Base-by-base conservation (phyloP, 1,284 basidiomycete species). In the Pisolithus thermaeus region DNA sequence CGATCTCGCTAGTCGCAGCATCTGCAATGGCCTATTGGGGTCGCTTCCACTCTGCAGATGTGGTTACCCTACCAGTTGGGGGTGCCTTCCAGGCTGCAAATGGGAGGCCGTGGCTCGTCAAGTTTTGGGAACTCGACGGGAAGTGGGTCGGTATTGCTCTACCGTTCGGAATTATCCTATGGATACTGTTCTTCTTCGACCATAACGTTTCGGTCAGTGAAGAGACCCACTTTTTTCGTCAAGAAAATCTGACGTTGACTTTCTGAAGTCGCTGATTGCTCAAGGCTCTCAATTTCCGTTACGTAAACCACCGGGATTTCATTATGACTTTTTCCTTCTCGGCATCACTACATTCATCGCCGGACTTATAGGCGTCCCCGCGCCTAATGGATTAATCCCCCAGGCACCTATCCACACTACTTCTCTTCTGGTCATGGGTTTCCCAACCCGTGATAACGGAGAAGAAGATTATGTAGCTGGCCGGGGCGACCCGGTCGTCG, bases 381-480 rank as follows among this genome's bases (percentile, higher is more conserved):
- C 95, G 0, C 95, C 95, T 0, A 97, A 98, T 61, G 95, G 94
- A 3, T 78, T 96, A 22, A 97, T 99, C 46, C 95, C 95, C 0
- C 96, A 98, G 70, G 95, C 96, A 1, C 96, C 95, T 0, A 90
- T 97, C 23, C 94, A 97, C 62, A 97, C 95, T 0, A 81, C 83
- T 12, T 89, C 92, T 7, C 80, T 99, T 0, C 75, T 90, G 16
- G 78, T 96, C 38, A 85, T 91, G 78, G 83, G 86, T 1, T 69
- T 61, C 16, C 67, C 70, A 2, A 46, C 57, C 35, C 70, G 25
- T 65, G 77, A 20, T 59, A 78, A 78, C 27, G 73, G 73, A 53
- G 66, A 70, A 54, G n/a, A n/a, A n/a, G 58, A 63, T 20, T 52
- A 53, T n/a, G 52, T 52, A 11, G 18, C 41, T 32, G 20, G 42